Base-by-base conservation (phyloP, 805 yeast genomes). In the Brettanomyces naardenensis region DNA sequence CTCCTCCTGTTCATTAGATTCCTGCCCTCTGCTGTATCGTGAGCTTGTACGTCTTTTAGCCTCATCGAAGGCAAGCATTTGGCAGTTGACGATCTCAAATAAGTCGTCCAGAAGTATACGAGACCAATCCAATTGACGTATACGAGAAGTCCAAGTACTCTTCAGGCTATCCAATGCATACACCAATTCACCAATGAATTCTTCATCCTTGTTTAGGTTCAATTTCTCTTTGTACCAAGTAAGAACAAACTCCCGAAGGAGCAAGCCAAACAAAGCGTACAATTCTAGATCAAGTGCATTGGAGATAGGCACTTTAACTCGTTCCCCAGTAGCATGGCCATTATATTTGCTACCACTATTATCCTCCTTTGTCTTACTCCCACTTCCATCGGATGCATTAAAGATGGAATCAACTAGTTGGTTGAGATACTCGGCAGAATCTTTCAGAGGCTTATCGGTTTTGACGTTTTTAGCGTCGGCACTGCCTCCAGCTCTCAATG, bases 211-310 rank as follows among this genome's bases (percentile, higher is more conserved):
- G 21, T 47, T 52, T 14, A 46, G 35, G 28, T 50, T 53, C 18
- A 47, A 33, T 1, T 73, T 56, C 5, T 71, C 48, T 15, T 49
- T 43, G 19, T 48, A 48, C 50, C 73, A 73, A 7, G 61, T 51
- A 17, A 61, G 55, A 3, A 75, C 62, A 44, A 75, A 75, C 37
- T 68, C 68, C 19, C 65, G 60, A 30, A 72, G 39, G 4, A 74
- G 48, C 11, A 74, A 52, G 0, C 75, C 73, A 4, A 71, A 41
- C 4, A 75, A 44, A 1, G 71, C 64, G 44, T 71, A 69, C 11
- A 74, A 49, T 44, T 71, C 68, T 2, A 58, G 38, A 44, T 73
- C 75, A 4, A 74, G 61, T 2, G 44, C 49, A 31, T 31, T 26
- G 2, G 25, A 20, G 2, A 31, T 13, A 9, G 18, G 18, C 13